These are phyloP conservation scores for Kazachstania bromeliacearum DNA, from an alignment of 805 yeast genomes.

Conservation along the genomic window DNA sequence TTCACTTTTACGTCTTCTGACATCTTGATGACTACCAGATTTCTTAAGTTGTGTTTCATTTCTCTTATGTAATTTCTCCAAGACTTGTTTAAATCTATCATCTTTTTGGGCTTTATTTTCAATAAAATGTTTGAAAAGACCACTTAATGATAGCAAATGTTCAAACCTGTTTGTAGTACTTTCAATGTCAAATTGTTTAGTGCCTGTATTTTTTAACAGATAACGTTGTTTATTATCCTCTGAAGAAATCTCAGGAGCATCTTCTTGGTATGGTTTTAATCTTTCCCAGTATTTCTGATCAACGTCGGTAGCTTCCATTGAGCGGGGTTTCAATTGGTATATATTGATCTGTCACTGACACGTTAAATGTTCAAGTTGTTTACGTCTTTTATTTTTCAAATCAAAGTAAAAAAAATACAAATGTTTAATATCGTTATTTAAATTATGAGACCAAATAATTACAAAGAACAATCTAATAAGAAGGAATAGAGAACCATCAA, in stretches of 20 bases:
- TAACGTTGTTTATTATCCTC: constrained; percentile 20
- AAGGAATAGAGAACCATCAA: too few relatives aligned
- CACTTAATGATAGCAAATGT: constrained; percentile 56
- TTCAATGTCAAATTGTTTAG: constrained; percentile 38
- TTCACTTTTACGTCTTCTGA: constrained; percentile 59
- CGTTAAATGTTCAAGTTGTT: too few relatives aligned
- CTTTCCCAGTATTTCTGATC: constrained; percentile 17
- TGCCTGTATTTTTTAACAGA: constrained; percentile 17
- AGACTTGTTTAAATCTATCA: constrained; percentile 43
- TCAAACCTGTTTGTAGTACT: constrained; percentile 60
- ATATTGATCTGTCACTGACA: too few relatives aligned
- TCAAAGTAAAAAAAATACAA: too few relatives aligned
- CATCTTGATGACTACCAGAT: constrained; percentile 6
- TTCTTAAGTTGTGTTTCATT: constrained; percentile 10
- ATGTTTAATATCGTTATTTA: too few relatives aligned
- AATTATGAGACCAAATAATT: too few relatives aligned
- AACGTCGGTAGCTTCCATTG: constrained; percentile 2
- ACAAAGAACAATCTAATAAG: too few relatives aligned
- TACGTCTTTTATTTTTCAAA: too few relatives aligned
- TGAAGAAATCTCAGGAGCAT: constrained; percentile 9
- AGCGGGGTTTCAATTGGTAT: too few relatives aligned
- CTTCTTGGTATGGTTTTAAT: constrained; percentile 7
- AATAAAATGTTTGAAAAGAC: constrained; percentile 59
- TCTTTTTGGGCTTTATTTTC: constrained; percentile 56
- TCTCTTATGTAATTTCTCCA: constrained; percentile 31